These are phyloP conservation scores for Stylosanthes scabra DNA, from an alignment of 331 rosid species.

Conservation along the genomic window DNA sequence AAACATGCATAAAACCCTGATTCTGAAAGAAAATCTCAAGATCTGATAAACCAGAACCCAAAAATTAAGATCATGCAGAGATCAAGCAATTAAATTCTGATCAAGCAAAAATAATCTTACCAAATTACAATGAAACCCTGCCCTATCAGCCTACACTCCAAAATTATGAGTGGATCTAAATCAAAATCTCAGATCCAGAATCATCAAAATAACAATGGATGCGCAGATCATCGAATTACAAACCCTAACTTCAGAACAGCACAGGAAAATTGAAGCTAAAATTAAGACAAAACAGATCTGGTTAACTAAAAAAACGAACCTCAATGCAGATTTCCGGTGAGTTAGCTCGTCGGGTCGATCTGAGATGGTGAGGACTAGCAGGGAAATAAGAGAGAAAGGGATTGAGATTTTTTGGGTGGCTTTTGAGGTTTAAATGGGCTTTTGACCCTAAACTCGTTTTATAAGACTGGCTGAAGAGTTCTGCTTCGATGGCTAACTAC, in stretches of 20 bases:
- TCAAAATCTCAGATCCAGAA: neutral
- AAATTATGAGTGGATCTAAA: neutral
- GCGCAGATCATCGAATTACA: neutral
- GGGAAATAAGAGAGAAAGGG: neutral
- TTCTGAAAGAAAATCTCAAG: slow-evolving; percentile 11
- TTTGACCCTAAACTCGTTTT: neutral
- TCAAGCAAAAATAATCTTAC: neutral
- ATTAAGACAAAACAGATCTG: slow-evolving; percentile 20
- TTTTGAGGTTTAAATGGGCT: neutral
- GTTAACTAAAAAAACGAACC: neutral
- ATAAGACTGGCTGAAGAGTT: slow-evolving; percentile 9
- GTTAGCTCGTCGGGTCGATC: slow-evolving; percentile 20
- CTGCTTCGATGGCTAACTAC: too few relatives aligned
- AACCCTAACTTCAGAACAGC: slow-evolving; percentile 15
- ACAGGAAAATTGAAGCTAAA: neutral
- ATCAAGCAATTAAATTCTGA: slow-evolving; percentile 2
- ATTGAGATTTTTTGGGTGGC: neutral
- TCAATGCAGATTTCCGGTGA: neutral
- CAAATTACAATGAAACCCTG: neutral
- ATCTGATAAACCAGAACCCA: slow-evolving; percentile 7
- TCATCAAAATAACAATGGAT: neutral
- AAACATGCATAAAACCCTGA: neutral
- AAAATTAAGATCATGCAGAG: neutral
- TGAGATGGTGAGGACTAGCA: neutral
- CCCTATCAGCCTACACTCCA: neutral